Evolutionary conservation across 805 yeast genomes (phyloP).

Genomic region (Candida montana): DNA sequence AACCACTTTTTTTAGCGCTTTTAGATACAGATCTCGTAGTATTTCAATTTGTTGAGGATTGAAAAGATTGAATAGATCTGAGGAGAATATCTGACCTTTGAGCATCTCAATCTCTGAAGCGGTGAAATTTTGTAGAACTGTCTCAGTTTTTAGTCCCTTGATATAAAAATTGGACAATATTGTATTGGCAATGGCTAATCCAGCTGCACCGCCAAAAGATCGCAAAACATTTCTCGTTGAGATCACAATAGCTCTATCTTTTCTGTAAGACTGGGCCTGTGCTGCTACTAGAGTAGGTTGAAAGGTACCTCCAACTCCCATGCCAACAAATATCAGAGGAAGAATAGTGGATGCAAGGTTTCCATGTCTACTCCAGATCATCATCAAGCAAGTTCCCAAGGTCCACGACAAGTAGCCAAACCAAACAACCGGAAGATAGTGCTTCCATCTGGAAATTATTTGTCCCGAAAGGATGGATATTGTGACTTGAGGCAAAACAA

Average conservation of each 20-base stretch:
- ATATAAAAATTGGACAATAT: constrained; percentile 8
- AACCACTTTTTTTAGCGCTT: neutral
- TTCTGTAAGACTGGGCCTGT: constrained; percentile 46
- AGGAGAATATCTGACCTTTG: neutral
- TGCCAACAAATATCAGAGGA: constrained; percentile 31
- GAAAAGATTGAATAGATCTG: neutral
- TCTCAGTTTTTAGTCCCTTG: neutral
- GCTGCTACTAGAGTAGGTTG: constrained; percentile 33
- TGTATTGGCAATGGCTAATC: constrained; percentile 37
- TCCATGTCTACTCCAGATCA: constrained; percentile 24
- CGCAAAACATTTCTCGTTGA: constrained; percentile 50
- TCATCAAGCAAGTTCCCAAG: constrained; percentile 2
- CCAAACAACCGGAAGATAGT: constrained; percentile 19
- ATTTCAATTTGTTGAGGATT: neutral
- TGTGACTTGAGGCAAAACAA: constrained; percentile 7
- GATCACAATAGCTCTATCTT: constrained; percentile 54
- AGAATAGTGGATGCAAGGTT: constrained; percentile 30
- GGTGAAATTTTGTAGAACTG: neutral
- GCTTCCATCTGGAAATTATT: constrained; percentile 3
- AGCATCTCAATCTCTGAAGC: neutral
- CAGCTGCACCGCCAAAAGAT: constrained; percentile 55
- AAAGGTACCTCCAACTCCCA: constrained; percentile 27
- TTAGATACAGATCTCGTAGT: neutral
- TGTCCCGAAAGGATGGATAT: constrained; percentile 8
- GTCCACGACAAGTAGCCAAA: constrained; percentile 27